A percentile compares a stretch with the other conserved stretches of the same genome.
phyloP scores from a whole-genome alignment of 2,329 filamentous ascomycete species.

The Ilyonectria mors-panacis region DNA sequence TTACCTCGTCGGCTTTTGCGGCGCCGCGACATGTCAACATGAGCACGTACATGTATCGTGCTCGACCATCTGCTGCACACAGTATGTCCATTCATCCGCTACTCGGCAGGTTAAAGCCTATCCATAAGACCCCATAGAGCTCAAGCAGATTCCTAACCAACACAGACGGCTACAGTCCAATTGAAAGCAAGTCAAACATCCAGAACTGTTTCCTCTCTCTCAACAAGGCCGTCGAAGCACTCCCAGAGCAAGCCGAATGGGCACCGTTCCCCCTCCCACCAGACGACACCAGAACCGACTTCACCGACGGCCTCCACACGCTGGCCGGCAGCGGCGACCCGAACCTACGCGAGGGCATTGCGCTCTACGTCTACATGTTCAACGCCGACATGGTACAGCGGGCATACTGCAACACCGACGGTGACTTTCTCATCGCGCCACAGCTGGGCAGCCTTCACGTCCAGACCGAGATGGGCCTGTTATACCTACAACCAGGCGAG shows the following conservation, averaged over 20 bases:
- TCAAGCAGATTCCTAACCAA: background rate
- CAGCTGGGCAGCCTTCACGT: constrained; percentile 25
- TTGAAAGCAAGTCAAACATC: constrained; percentile 29
- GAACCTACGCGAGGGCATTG: constrained; percentile 17
- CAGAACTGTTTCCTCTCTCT: constrained; percentile 32
- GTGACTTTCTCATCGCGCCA: constrained; percentile 31
- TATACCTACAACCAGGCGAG: constrained; percentile 24
- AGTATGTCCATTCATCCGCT: background rate
- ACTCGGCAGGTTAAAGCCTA: background rate
- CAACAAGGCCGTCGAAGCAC: constrained; percentile 20
- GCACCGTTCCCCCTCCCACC: constrained; percentile 25
- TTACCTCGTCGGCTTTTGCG: constrained; percentile 36
- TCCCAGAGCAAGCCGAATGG: constrained; percentile 30
- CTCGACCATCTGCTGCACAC: constrained; percentile 29
- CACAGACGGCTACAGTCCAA: background rate
- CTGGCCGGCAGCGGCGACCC: constrained; percentile 32
- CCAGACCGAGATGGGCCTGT: constrained; percentile 26
- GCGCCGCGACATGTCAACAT: constrained; percentile 20
- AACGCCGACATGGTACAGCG: constrained; percentile 22
- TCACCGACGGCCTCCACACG: constrained; percentile 28
- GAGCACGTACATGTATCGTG: constrained; percentile 32
- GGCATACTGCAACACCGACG: constrained; percentile 30
- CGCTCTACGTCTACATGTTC: constrained; percentile 28
- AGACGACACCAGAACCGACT: constrained; percentile 16
- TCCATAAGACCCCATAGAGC: background rate